phyloP scores from a whole-genome alignment of 169 alveolate species.

The Plasmodium vivax region DNA sequence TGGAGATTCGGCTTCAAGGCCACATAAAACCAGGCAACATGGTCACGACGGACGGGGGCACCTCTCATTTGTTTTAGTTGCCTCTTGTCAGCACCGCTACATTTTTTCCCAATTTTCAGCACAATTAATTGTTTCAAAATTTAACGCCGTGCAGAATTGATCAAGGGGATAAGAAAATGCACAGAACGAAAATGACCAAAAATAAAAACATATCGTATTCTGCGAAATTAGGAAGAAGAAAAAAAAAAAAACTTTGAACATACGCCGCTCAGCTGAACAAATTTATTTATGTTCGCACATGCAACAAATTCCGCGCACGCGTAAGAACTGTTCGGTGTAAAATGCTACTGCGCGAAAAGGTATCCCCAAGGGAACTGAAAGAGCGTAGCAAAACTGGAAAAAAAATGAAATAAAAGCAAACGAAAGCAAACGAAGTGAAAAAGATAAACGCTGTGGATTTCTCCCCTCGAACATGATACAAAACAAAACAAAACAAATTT shows the following conservation, averaged over 20 bases:
- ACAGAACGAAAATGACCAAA: too few species aligned
- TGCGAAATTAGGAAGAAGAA: too few species aligned
- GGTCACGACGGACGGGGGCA: too few species aligned
- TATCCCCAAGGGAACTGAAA: constrained; percentile 1
- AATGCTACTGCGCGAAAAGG: neutral
- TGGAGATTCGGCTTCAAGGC: too few species aligned
- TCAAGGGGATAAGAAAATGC: too few species aligned
- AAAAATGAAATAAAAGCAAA: neutral
- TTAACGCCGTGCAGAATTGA: too few species aligned
- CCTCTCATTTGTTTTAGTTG: too few species aligned
- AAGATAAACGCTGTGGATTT: neutral
- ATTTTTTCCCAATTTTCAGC: too few species aligned
- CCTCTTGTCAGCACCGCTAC: too few species aligned
- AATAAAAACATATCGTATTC: too few species aligned
- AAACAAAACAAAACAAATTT: neutral
- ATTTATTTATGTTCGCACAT: neutral
- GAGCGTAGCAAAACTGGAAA: neutral
- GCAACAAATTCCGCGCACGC: neutral
- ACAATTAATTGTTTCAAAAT: too few species aligned
- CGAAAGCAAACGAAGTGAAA: neutral
- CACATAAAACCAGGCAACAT: too few species aligned
- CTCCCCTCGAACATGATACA: neutral
- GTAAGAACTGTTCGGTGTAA: neutral
- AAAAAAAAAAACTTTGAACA: neutral
- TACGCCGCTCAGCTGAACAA: neutral